Evolutionary conservation across 179 eudicot genomes (phyloP).

Genomic region (Beta corolliflora): DNA sequence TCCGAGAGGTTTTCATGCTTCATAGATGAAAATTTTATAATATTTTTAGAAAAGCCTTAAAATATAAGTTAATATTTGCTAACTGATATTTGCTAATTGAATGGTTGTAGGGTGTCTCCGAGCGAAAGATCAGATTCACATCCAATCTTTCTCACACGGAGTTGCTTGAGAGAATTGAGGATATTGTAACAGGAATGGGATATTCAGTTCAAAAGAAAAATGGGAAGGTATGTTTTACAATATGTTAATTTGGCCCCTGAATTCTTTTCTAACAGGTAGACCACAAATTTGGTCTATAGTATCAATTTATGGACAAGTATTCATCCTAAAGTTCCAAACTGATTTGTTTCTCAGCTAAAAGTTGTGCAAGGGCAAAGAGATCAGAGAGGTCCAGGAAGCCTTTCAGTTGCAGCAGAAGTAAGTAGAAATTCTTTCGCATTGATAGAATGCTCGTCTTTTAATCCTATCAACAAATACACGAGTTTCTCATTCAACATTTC

Average conservation of each 20-base stretch:
- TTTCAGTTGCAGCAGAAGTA: slow-evolving; percentile 89
- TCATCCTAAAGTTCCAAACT: slow-evolving; percentile 1
- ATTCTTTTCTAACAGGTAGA: not conserved
- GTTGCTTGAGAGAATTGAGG: slow-evolving; percentile 75
- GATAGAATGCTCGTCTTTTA: too few species aligned
- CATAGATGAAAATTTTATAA: too few species aligned
- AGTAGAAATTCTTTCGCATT: slow-evolving; percentile 27
- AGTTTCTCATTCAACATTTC: not conserved
- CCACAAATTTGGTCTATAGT: not conserved
- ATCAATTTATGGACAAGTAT: not conserved
- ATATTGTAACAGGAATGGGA: slow-evolving; percentile 78
- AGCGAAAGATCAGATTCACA: slow-evolving; percentile 91
- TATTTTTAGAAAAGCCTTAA: not conserved
- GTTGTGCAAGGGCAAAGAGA: slow-evolving; percentile 64
- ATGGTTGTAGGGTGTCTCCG: slow-evolving; percentile 68
- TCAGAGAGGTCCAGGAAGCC: slow-evolving; percentile 55
- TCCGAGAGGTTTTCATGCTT: too few species aligned
- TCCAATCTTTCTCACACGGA: slow-evolving; percentile 74
- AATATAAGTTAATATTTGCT: not conserved
- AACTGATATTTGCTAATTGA: not conserved
- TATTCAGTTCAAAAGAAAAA: slow-evolving; percentile 71
- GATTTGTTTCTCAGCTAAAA: slow-evolving; percentile 52
- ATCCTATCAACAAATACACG: not conserved
- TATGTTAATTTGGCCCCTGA: not conserved
- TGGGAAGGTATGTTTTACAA: slow-evolving; percentile 57